Conservation (phyloP, 192 early-diverging fungal genomes). For the Hyaloraphidium curvatum region DNA sequence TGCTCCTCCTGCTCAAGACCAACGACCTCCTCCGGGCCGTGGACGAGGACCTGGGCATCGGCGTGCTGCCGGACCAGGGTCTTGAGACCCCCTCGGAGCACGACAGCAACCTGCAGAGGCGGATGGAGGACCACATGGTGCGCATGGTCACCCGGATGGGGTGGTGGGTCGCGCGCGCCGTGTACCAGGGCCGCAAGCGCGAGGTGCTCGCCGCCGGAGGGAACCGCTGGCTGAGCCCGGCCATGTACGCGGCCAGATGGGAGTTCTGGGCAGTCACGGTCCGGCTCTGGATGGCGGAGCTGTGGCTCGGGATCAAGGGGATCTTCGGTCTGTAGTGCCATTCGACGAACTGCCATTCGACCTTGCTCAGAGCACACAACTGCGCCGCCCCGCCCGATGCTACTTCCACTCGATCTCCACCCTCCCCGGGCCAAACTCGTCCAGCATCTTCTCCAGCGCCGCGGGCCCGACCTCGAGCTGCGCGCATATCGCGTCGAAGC, state of each 20-base stretch:
- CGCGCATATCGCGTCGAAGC: neutral
- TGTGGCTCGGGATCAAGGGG: neutral
- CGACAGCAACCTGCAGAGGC: neutral
- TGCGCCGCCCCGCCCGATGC: neutral
- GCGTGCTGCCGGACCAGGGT: neutral
- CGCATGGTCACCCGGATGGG: neutral
- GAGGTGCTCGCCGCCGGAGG: neutral
- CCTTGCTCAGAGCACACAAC: neutral
- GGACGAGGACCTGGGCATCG: neutral
- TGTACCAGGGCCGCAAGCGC: neutral
- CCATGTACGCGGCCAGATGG: neutral
- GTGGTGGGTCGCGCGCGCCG: neutral
- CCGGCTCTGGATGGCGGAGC: neutral
- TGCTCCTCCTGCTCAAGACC: constrained; percentile 76
- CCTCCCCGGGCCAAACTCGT: too few species aligned
- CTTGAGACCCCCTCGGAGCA: neutral
- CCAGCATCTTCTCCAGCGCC: neutral
- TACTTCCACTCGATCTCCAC: neutral
- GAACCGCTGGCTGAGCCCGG: neutral
- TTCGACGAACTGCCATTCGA: neutral
- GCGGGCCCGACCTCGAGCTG: neutral
- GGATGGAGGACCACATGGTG: neutral
- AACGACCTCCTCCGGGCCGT: constrained; percentile 64
- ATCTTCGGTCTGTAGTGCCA: neutral
- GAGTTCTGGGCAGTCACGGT: neutral